Evolutionary conservation across 1,139 yeast genomes (phyloP).

Genomic region (Ashbya aceris): DNA sequence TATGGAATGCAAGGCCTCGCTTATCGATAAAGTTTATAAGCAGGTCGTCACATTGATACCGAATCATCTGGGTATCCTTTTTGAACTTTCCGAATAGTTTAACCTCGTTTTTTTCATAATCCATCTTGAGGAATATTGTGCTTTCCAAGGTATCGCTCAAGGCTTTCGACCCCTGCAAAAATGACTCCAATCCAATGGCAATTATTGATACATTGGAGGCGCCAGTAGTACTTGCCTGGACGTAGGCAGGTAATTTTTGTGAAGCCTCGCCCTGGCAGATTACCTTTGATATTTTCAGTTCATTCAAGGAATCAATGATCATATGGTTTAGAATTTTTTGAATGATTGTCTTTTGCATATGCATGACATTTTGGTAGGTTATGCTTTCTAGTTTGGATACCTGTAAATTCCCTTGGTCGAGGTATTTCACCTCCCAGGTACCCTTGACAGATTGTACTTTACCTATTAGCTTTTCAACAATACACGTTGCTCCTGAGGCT

Average conservation of each 20-base stretch:
- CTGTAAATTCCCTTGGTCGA: conserved; percentile 34
- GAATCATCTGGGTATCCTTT: conserved; percentile 24
- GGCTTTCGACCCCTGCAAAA: conserved; percentile 25
- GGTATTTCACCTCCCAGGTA: conserved; percentile 46
- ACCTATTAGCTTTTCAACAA: conserved; percentile 43
- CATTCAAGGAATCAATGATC: conserved; percentile 50
- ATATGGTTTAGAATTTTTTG: conserved; percentile 56
- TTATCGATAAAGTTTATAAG: conserved; percentile 22
- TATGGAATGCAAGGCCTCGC: conserved; percentile 23
- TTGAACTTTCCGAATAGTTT: conserved; percentile 27
- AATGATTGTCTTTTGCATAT: conserved; percentile 44
- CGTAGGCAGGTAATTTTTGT: conserved; percentile 3
- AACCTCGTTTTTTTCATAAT: conserved; percentile 25
- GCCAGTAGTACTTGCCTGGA: not conserved
- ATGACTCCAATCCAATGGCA: conserved; percentile 25
- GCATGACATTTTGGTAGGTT: conserved; percentile 42
- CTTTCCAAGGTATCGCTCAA: conserved; percentile 23
- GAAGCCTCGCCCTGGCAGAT: conserved; percentile 14
- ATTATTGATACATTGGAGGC: conserved; percentile 18
- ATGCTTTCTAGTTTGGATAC: conserved; percentile 28
- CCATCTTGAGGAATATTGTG: conserved; percentile 27
- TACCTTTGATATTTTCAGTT: conserved; percentile 23
- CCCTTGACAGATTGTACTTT: conserved; percentile 51
- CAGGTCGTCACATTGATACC: conserved; percentile 26
- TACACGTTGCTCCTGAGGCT: conserved; percentile 43